Conservation (phyloP, 2,329 filamentous ascomycete genomes). For the Apiospora arundinis region DNA sequence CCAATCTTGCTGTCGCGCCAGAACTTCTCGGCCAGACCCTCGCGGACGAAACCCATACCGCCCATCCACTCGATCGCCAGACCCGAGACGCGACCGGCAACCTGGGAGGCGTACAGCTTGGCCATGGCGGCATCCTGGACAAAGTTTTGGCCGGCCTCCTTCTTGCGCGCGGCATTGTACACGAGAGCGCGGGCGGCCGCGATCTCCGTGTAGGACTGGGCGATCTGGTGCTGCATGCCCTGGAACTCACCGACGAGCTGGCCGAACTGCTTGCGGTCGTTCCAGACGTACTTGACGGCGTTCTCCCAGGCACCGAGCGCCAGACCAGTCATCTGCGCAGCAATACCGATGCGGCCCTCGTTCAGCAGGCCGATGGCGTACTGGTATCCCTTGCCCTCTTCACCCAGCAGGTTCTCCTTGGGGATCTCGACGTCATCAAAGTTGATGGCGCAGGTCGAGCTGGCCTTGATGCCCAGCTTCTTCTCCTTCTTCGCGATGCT, state of each 20-base stretch:
- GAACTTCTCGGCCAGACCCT: constrained; percentile 97
- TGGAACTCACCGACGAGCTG: constrained; percentile 95
- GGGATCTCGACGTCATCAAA: constrained; percentile 96
- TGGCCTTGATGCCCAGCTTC: constrained; percentile 96
- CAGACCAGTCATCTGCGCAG: constrained; percentile 97
- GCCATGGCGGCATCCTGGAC: constrained; percentile 97
- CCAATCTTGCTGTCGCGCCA: constrained; percentile 99
- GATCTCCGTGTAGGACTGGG: constrained; percentile 95
- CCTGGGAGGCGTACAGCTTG: constrained; percentile 92
- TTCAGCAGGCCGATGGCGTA: constrained; percentile 95
- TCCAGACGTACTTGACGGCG: constrained; percentile 94
- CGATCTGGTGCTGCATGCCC: constrained; percentile 98
- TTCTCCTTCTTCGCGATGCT: constrained; percentile 99
- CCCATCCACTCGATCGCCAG: constrained; percentile 99
- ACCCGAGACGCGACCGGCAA: constrained; percentile 84
- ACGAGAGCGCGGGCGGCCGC: constrained; percentile 88
- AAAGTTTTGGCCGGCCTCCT: constrained; percentile 96
- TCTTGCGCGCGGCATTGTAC: constrained; percentile 96
- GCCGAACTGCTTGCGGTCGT: constrained; percentile 97
- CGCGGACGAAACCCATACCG: constrained; percentile 97
- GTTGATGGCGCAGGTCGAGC: constrained; percentile 95
- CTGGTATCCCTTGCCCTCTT: constrained; percentile 94
- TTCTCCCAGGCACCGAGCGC: constrained; percentile 96
- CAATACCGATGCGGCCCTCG: constrained; percentile 96
- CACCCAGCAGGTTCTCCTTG: constrained; percentile 84